phyloP scores from a whole-genome alignment of 495 filamentous ascomycete genomes.

The Margaritispora aquatica region DNA sequence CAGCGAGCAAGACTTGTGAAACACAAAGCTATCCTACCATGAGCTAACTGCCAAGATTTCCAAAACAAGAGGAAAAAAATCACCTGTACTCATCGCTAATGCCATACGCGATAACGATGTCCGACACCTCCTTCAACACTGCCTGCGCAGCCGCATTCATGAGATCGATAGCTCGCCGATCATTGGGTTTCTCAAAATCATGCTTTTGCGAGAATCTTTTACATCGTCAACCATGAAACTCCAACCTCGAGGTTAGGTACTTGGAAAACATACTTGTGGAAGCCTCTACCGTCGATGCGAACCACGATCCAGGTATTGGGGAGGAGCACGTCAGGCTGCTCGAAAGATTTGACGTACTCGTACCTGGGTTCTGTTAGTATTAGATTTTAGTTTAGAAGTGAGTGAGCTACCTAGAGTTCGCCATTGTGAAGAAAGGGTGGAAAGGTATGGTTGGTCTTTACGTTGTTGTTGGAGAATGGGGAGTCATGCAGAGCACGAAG shows the following conservation, averaged over 20 bases:
- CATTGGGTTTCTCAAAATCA: slow-evolving; percentile 85
- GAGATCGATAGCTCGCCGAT: slow-evolving; percentile 76
- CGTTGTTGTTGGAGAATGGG: no score
- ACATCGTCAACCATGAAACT: background rate
- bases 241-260: background rate
- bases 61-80: background rate
- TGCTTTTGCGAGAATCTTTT: slow-evolving; percentile 73
- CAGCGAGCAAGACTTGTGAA: slow-evolving; percentile 69
- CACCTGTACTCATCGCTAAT: slow-evolving; percentile 92
- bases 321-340: slow-evolving; percentile 71
- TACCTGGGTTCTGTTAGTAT: slow-evolving; percentile 43
- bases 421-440: slow-evolving; percentile 48
- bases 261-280: slow-evolving; percentile 63
- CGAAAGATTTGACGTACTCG: slow-evolving; percentile 88
- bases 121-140: slow-evolving; percentile 77
- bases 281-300: slow-evolving; percentile 85
- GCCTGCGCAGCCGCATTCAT: slow-evolving; percentile 89
- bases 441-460: no score
- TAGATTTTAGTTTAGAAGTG: background rate
- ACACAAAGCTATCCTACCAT: slow-evolving; percentile 63
- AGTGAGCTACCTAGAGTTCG: slow-evolving; percentile 53
- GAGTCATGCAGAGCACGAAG: background rate
- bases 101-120: slow-evolving; percentile 83
- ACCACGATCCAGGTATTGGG: slow-evolving; percentile 93
- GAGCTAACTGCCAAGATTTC: background rate